Base-by-base conservation (phyloP, 2,329 filamentous ascomycete genomes). In the Paracamarosporium sp. region DNA sequence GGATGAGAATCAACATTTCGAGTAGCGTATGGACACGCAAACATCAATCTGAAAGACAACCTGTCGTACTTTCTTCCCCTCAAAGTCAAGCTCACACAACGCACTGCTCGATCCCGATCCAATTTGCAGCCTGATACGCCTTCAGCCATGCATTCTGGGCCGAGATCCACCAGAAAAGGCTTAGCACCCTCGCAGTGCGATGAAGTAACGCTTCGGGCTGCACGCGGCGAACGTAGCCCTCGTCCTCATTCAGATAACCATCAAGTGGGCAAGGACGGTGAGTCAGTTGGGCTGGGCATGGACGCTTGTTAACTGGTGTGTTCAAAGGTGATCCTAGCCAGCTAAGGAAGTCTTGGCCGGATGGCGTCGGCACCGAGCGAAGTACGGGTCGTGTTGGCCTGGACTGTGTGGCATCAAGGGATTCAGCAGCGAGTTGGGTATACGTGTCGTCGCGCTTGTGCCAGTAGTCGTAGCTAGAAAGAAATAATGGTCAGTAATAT, bases 101-200 rank as follows among this genome's bases (percentile, higher is more conserved):
- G 51, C 47, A 43, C 27, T n/a, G 12, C 47, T 53, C 57, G 17
- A 61, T 47, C 1, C 56, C 55, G 17, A n/a, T 25, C 59, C 60
- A 64, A 8, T 20, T 36, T 6, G 24, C 5, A 15, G 12, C 20
- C 55, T 51, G n/a, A 41, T 57, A 60, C 22, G 12, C 9, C 47
- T 41, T 30, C 30, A 64, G 36, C n/a, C 38, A 17, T 24, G 17
- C 24, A 24, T 58, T 64, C 20, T 53, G 51, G 17, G 12, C n/a
- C 1, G 25, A 24, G 5, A 64, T 13, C 57, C 55, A 60, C 62
- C 62, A 64, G 25, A 43, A 64, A 0, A 60, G 25, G 17, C 28
- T 17, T 17, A 64, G 38, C 7, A 56, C 60, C 30, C 43, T 38
- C 5, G 40, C 48, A 3, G 55, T 57, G 20, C 59, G 30, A 5